Percentiles rank a stretch among this genome's conserved stretches.
Evolutionary conservation across 176 grass and related monocot genomes (phyloP).

Genomic region (Tuctoria greenei): DNA sequence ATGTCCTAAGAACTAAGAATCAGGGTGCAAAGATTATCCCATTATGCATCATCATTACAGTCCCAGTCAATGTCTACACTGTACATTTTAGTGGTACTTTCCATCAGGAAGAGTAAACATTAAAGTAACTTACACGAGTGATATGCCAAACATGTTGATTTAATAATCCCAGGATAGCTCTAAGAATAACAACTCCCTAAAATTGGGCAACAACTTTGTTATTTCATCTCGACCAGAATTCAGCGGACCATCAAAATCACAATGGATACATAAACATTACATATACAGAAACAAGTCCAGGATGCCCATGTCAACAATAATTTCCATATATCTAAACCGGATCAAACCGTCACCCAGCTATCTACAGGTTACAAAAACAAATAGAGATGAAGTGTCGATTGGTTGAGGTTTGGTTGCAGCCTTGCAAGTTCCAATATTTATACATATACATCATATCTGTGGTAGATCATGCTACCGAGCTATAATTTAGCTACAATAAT

Average conservation of each 20-base stretch:
- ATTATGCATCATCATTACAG: neutral
- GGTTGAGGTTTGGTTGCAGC: neutral
- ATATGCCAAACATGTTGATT: neutral
- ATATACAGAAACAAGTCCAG: neutral
- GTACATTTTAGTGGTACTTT: neutral
- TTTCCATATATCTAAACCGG: neutral
- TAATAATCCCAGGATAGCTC: neutral
- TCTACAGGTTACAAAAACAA: conserved; percentile 30
- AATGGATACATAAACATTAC: neutral
- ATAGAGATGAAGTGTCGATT: neutral
- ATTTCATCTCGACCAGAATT: neutral
- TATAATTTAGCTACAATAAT: conserved; percentile 4
- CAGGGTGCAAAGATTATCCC: neutral
- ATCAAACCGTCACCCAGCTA: conserved; percentile 8
- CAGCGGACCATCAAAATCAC: neutral
- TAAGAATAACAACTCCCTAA: neutral
- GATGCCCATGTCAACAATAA: neutral
- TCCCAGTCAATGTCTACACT: neutral
- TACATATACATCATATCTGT: conserved; percentile 7
- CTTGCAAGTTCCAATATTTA: neutral
- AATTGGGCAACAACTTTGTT: neutral
- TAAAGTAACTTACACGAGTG: neutral
- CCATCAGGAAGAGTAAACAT: neutral
- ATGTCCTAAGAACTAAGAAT: neutral
- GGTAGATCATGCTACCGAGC: conserved; percentile 15